These are phyloP conservation scores for Fusarium sp. DNA, from an alignment of 2,329 filamentous ascomycete genomes.

Conservation along the genomic window DNA sequence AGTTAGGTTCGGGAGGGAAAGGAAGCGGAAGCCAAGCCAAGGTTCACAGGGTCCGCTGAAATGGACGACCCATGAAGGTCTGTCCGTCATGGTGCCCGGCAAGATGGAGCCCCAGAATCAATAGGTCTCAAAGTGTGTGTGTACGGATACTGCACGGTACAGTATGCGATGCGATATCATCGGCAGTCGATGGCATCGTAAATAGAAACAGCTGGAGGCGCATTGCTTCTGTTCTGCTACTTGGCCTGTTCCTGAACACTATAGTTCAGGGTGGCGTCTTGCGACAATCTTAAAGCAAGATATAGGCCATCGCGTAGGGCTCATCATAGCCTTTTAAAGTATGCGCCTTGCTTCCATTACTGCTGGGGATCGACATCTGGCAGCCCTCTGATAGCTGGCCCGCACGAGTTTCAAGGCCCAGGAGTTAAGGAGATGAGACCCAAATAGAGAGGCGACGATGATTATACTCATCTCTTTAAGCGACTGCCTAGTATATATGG, in stretches of 20 bases:
- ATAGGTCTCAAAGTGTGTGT: slow-evolving; percentile 7
- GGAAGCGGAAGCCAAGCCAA: slow-evolving; percentile 34
- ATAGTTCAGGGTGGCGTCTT: slow-evolving; percentile 24
- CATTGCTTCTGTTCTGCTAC: slow-evolving; percentile 26
- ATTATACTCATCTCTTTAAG: slow-evolving; percentile 8
- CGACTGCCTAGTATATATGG: neutral
- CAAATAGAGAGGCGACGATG: neutral
- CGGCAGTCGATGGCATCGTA: neutral
- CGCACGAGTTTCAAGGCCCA: slow-evolving; percentile 27
- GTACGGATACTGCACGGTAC: neutral
- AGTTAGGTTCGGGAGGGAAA: slow-evolving; percentile 39
- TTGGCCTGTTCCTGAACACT: slow-evolving; percentile 21
- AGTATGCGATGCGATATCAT: slow-evolving; percentile 3
- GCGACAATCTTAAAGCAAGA: slow-evolving; percentile 32
- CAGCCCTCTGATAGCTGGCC: slow-evolving; percentile 35
- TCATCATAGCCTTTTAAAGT: slow-evolving; percentile 40
- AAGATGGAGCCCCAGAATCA: slow-evolving; percentile 26
- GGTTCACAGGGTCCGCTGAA: slow-evolving; percentile 36
- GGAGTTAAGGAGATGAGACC: slow-evolving; percentile 18
- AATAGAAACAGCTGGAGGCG: slow-evolving; percentile 7
- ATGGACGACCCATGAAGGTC: slow-evolving; percentile 29
- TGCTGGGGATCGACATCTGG: slow-evolving; percentile 38
- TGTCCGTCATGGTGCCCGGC: slow-evolving; percentile 22
- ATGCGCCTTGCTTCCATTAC: slow-evolving; percentile 36
- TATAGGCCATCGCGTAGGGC: slow-evolving; percentile 24